These are phyloP conservation scores for Claviceps cyperi DNA, from an alignment of 2,329 filamentous ascomycete species.

Conservation along the genomic window DNA sequence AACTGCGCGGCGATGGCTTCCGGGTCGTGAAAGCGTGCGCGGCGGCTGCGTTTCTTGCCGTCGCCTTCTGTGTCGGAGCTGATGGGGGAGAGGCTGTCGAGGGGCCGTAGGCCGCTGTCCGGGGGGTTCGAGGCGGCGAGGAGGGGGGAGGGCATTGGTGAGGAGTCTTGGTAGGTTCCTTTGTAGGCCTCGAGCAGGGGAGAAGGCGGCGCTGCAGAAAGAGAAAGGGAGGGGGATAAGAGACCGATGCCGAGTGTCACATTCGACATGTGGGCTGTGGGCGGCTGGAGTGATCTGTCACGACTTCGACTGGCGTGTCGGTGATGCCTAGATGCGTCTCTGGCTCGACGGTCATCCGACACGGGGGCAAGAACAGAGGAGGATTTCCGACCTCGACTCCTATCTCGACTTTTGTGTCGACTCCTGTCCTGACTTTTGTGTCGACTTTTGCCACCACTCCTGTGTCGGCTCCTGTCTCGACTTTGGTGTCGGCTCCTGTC, in stretches of 20 bases:
- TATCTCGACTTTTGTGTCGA: too few relatives aligned
- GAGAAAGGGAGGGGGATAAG: slow-evolving; percentile 24
- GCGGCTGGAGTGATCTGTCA: slow-evolving; percentile 33
- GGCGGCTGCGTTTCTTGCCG: slow-evolving; percentile 35
- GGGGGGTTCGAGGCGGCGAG: slow-evolving; percentile 33
- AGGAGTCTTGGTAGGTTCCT: slow-evolving; percentile 87
- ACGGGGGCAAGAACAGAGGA: slow-evolving; percentile 11
- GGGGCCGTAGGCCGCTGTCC: slow-evolving; percentile 32
- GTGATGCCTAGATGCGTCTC: slow-evolving; percentile 16
- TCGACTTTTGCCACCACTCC: too few relatives aligned
- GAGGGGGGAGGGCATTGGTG: slow-evolving; percentile 81
- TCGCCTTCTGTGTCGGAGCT: slow-evolving; percentile 30
- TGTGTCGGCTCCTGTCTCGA: too few relatives aligned
- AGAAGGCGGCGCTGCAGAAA: slow-evolving; percentile 54
- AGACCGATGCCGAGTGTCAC: slow-evolving; percentile 34
- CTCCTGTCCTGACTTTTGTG: too few relatives aligned
- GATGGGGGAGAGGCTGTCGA: slow-evolving; percentile 39
- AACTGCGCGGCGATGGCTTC: slow-evolving; percentile 64
- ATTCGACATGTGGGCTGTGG: slow-evolving; percentile 35
- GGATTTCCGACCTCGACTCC: slow-evolving; percentile 6
- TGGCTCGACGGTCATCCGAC: slow-evolving; percentile 5
- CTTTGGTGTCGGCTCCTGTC: too few relatives aligned
- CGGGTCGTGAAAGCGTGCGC: slow-evolving; percentile 73
- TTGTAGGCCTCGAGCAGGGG: slow-evolving; percentile 85
- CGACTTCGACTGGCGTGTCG: slow-evolving; percentile 23